Base-by-base conservation (phyloP, 192 early-diverging fungal genomes). In the Coemansia umbellata region DNA sequence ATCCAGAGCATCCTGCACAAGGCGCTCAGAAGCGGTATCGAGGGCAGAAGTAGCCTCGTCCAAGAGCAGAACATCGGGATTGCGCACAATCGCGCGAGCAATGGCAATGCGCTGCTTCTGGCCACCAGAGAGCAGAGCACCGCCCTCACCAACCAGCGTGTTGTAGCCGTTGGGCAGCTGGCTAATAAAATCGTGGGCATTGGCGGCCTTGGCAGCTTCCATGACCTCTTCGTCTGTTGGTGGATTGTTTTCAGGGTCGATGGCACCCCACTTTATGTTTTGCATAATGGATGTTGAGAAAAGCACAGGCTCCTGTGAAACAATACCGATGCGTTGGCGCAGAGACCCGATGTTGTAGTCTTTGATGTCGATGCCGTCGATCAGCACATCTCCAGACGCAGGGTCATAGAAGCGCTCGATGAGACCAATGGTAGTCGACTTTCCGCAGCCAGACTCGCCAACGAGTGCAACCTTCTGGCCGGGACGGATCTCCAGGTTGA, bases 61-160 rank as follows among this genome's bases (percentile, higher is more conserved):
- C 10, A 95, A 60, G 23, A 93, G 54, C 31, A 97, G 78, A 11
- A 95, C 84, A 6, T 67, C 63, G n/a, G 93, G 91, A 69, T 92
- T 84, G 70, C 89, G 89, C 44, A 94, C 81, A 37, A 95, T 80
- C 36, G 91, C 91, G 40, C 93, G 82, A 1, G 93, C 92, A 78
- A 97, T 95, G 31, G 92, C 91, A 67, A 95, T 91, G 51, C 94
- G 85, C 63, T 94, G 94, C 71, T 94, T 94, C 61, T 97, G 94
- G 4, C 94, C 94, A 44, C 93, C 94, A 18, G 87, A 90, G 14
- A 97, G 51, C 66, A 84, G 60, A 39, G 87, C 79, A 8, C 85
- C 88, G 32, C 80, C 72, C 57, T 95, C 92, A 48, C 94, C 94
- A 17, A 94, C 90, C 23, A 84, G 63, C 5, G 93, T 92, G 58